A percentile compares a stretch with the other conserved stretches of the same genome.
Conservation (phyloP, 1,284 basidiomycete genomes). For the Marasmius oreades region DNA sequence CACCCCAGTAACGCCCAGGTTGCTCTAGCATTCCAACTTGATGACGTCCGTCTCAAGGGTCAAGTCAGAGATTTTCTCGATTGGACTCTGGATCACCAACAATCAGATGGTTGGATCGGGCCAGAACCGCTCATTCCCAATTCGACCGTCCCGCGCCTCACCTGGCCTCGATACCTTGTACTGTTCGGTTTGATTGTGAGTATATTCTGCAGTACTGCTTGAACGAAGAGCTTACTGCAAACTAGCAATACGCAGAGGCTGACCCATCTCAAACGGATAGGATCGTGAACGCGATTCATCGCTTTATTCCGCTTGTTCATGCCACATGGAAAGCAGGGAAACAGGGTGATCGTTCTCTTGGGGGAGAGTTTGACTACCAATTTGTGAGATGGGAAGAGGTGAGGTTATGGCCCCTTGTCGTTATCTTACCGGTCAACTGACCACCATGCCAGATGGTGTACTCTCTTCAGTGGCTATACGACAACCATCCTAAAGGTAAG, state of each 20-base stretch:
- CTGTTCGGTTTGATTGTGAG: conserved; percentile 33
- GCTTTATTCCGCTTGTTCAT: conserved; percentile 30
- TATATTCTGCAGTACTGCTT: not conserved
- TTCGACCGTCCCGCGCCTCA: conserved; percentile 30
- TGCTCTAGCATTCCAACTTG: conserved; percentile 35
- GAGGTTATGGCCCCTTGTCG: not conserved
- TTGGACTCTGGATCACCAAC: conserved; percentile 32
- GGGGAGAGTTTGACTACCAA: conserved; percentile 38
- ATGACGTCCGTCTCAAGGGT: conserved; percentile 30
- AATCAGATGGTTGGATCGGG: conserved; percentile 36
- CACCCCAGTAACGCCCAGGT: conserved; percentile 33
- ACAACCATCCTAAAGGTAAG: conserved; percentile 32
- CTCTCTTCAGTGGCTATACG: conserved; percentile 35
- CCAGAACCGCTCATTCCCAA: conserved; percentile 32
- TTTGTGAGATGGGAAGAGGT: conserved; percentile 39
- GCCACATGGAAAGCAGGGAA: conserved; percentile 30
- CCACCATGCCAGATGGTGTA: conserved; percentile 26
- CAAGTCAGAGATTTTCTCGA: conserved; percentile 35
- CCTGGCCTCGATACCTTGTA: conserved; percentile 38
- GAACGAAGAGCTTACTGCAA: not conserved
- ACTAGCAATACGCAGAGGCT: conserved; percentile 39
- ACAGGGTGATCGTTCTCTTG: conserved; percentile 30
- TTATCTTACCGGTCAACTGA: not conserved
- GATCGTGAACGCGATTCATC: conserved; percentile 34
- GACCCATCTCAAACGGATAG: conserved; percentile 30